Evolutionary conservation across 805 yeast species (phyloP).

Genomic region (Lipomyces starkeyi): DNA sequence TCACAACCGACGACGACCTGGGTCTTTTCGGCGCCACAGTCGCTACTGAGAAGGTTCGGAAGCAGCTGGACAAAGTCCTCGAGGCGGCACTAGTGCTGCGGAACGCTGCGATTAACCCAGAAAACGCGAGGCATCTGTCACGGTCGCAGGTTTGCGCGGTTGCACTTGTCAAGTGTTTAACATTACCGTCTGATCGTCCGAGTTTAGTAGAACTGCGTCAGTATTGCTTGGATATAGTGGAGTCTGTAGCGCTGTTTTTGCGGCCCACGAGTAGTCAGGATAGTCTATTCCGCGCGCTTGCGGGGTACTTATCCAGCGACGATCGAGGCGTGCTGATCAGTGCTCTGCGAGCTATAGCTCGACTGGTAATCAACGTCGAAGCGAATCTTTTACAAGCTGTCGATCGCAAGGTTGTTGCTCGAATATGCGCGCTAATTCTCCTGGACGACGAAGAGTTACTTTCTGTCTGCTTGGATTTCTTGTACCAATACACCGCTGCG

Average conservation of each 20-base stretch:
- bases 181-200: constrained; percentile 45
- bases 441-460: constrained; percentile 73
- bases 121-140: constrained; percentile 78
- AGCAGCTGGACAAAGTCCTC: constrained; percentile 44
- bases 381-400: constrained; percentile 54
- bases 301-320: constrained; percentile 57
- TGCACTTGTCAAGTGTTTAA: constrained; percentile 50
- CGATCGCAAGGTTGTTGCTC: constrained; percentile 55
- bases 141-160: constrained; percentile 56
- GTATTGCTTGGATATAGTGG: constrained; percentile 79
- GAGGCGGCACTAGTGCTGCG: constrained; percentile 72
- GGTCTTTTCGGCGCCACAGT: constrained; percentile 18
- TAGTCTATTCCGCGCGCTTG: constrained; percentile 72
- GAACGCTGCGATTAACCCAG: constrained; percentile 82
- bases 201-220: constrained; percentile 61
- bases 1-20: constrained; percentile 35
- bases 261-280: constrained; percentile 31
- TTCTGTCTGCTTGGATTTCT: constrained; percentile 75
- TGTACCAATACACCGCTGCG: constrained; percentile 79
- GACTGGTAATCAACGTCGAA: constrained; percentile 72
- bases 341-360: constrained; percentile 74
- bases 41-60: constrained; percentile 1
- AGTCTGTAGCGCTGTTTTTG: constrained; percentile 63
- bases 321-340: constrained; percentile 77
- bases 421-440: constrained; percentile 63